Evolutionary conservation across 371 early-diverging fungal genomes (phyloP).

Genomic region (Zopfochytrium polystomum): DNA sequence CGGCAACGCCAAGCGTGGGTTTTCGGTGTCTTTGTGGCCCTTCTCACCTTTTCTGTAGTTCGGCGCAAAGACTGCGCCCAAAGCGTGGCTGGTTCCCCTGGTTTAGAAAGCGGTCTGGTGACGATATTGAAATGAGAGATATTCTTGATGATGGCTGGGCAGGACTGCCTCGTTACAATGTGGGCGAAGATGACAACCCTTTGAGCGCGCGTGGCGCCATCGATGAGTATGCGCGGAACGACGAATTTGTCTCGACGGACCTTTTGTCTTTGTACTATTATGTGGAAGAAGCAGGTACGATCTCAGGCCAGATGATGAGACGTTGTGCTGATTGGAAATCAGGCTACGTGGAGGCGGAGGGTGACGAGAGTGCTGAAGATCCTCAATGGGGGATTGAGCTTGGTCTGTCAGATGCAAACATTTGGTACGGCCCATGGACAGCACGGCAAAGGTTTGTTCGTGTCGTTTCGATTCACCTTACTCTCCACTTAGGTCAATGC

Average conservation of each 20-base stretch:
- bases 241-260: slow-evolving; percentile 63
- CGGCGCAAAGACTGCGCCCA: background rate
- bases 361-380: slow-evolving; percentile 28
- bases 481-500: too few relatives aligned
- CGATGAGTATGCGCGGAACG: slow-evolving; percentile 72
- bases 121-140: slow-evolving; percentile 8
- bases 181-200: slow-evolving; percentile 21
- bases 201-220: slow-evolving; percentile 37
- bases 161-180: slow-evolving; percentile 51
- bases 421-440: slow-evolving; percentile 86
- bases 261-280: slow-evolving; percentile 63
- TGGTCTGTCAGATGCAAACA: slow-evolving; percentile 54
- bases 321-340: too few relatives aligned
- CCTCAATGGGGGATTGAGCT: slow-evolving; percentile 76
- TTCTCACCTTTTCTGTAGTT: background rate
- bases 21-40: background rate
- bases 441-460: slow-evolving; percentile 67
- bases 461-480: background rate
- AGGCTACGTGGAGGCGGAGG: too few relatives aligned
- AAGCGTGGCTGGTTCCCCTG: too few relatives aligned
- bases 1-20: slow-evolving; percentile 12
- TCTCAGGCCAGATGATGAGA: too few relatives aligned
- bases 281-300: slow-evolving; percentile 66
- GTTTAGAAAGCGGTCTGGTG: too few relatives aligned
- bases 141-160: slow-evolving; percentile 36